Evolutionary conservation across 2,329 filamentous ascomycete genomes (phyloP), one percentile per base, ranked within the genome.

Genomic region (Lasiodiplodia gonubiensis): DNA sequence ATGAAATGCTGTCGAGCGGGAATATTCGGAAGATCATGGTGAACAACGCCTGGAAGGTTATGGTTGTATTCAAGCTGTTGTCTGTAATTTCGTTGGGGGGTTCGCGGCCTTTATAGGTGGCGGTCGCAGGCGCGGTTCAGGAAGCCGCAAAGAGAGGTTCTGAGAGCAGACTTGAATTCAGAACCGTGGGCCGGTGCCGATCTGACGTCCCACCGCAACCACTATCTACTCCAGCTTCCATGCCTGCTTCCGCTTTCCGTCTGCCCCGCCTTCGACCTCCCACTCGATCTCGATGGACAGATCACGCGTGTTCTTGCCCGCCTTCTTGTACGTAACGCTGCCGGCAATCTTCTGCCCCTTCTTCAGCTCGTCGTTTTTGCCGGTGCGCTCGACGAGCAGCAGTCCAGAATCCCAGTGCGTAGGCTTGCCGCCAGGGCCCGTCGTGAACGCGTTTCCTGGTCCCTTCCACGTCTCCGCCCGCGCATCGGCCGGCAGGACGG

Each of bases 401-500:
- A 97, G 82, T 1, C 90, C 92, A 76, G 97, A 93, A 79, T 90
- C 91, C 94, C 94, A 98, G 79, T 98, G 94, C 8, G 94, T 98
- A 69, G 90, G 86, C 65, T 86, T 88, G 21, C 88, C 88, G 71
- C 85, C 83, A 0, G 94, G 94, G 0, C 93, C 92, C 1, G 94
- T 98, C 8, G 93, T 96, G 78, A 97, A 97, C 0, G 92, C 81
- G 74, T 74, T 84, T 8, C 39, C 42, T 81, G 73, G 72, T 70
- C 86, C 85, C 27, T 78, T 79, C 87, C 90, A 93, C 4, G 86
- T 83, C 66, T 88, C 83, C 0, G 89, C 87, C 61, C 88, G 86
- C n/a, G 82, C 66, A 12, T 67, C 80, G 7, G 82, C 80, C 10
- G 82, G 82, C 55, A 86, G 75, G 33, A 74, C 72, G 60, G 81